These are phyloP conservation scores for Colletotrichum gloeosporioides DNA, from an alignment of 2,329 filamentous ascomycete species.

Conservation along the genomic window DNA sequence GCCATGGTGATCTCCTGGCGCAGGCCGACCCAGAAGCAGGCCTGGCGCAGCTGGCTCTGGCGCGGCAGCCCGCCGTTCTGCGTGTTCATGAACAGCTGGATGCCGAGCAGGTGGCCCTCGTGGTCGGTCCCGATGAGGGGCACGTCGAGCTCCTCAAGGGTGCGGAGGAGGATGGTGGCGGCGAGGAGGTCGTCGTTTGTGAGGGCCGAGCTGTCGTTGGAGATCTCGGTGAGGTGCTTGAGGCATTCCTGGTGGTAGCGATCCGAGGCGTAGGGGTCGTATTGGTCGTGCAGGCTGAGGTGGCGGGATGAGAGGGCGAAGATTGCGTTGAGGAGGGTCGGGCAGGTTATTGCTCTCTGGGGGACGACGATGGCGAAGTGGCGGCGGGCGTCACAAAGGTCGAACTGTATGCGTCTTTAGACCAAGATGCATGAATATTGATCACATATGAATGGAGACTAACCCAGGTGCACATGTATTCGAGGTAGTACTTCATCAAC, in stretches of 20 bases:
- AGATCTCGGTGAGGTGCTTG: conserved; percentile 38
- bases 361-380: conserved; percentile 59
- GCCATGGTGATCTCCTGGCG: conserved; percentile 66
- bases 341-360: conserved; percentile 52
- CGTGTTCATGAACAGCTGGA: conserved; percentile 51
- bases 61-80: conserved; percentile 30
- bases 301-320: conserved; percentile 60
- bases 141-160: conserved; percentile 57
- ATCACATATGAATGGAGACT: background rate
- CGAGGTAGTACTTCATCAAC: conserved; percentile 32
- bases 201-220: conserved; percentile 40
- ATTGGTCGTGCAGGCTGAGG: conserved; percentile 45
- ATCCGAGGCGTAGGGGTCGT: conserved; percentile 54
- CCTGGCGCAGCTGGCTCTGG: conserved; percentile 50
- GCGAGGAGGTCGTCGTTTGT: conserved; percentile 59
- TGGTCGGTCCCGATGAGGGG: conserved; percentile 43
- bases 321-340: conserved; percentile 57
- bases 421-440: background rate
- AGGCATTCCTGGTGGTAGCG: conserved; percentile 59
- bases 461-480: conserved; percentile 33
- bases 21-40: conserved; percentile 63
- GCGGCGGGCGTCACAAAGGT: conserved; percentile 16
- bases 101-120: conserved; percentile 51
- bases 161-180: conserved; percentile 60
- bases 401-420: background rate